Base-by-base conservation (phyloP, 352 stramenopile genomes). In the Phytophthora sansomeana region DNA sequence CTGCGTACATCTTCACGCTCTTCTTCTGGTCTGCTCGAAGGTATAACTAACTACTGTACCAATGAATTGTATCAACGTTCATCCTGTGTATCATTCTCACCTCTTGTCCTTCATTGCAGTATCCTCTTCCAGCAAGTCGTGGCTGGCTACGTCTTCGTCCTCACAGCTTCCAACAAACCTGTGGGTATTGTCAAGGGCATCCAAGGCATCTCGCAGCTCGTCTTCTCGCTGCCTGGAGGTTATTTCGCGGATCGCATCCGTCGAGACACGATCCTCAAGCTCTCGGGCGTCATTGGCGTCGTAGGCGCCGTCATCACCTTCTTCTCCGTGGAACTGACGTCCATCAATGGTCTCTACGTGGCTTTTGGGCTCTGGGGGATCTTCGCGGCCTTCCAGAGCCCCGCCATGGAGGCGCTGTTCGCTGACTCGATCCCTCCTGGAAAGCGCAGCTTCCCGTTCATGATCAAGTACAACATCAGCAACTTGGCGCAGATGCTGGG, bases 131-230 rank as follows among this genome's bases (percentile, higher is more conserved):
- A 93, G 63, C 81, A 92, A 67, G 78, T 93, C 43, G 72, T 93
- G 17, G 82, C 83, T 0, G 85, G 85, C 47, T 93, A 90, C 51
- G 75, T 93, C 17, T 93, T 87, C 68, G 81, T 91, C 41, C 70
- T 94, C 17, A 92, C 85, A 10, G 46, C 69, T 35, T 91, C 81
- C 44, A 94, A 92, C 58, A 81, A 90, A 49, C 83, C 85, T 41
- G 85, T 94, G 43, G 85, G 85, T 19, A 80, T 94, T 17, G 82
- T 94, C 67, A 94, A 92, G 57, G 85, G 85, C 58, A 90, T 94
- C 54, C 83, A 92, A 52, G 85, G 85, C 60, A 89, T 94, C 66
- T 81, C 84, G 41, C 85, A 94, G 68, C 75, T 94, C 29, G 28
- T 89, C 6, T 90, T 90, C 50, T 89, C 85, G 19, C 60, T 94